These are phyloP conservation scores for Malassezia globosa DNA, from an alignment of 1,284 basidiomycete genomes.

Conservation along the genomic window DNA sequence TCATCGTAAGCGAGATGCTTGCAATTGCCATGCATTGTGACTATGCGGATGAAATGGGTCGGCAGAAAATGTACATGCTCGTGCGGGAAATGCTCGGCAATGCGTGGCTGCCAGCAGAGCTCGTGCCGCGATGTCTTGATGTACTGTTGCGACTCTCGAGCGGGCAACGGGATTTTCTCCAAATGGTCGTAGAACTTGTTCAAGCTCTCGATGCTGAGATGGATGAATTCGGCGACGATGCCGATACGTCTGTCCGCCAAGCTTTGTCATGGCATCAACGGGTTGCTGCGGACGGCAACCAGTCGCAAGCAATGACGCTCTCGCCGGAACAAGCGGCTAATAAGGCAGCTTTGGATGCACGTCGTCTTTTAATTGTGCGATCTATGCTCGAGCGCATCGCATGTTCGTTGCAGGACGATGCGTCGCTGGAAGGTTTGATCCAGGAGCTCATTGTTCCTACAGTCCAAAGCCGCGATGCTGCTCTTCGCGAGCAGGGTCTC, in stretches of 20 bases:
- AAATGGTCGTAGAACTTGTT: conserved; percentile 84
- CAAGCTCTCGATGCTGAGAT: conserved; percentile 50
- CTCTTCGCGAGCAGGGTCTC: conserved; percentile 73
- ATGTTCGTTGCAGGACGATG: conserved; percentile 74
- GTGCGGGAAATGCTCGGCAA: conserved; percentile 56
- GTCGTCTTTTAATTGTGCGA: conserved; percentile 58
- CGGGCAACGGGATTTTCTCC: conserved; percentile 78
- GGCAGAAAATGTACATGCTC: conserved; percentile 68
- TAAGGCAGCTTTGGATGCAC: conserved; percentile 28
- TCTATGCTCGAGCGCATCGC: conserved; percentile 71
- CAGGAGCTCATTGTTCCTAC: conserved; percentile 81
- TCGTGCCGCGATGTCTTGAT: conserved; percentile 74
- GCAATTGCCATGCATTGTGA: conserved; percentile 72
- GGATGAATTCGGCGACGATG: conserved; percentile 21
- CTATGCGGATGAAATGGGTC: conserved; percentile 86
- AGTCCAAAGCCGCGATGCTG: conserved; percentile 72
- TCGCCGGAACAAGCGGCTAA: conserved; percentile 15
- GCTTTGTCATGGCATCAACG: conserved; percentile 14
- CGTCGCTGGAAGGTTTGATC: conserved; percentile 77
- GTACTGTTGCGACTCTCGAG: conserved; percentile 72
- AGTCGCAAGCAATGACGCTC: no score
- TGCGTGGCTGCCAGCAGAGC: conserved; percentile 62
- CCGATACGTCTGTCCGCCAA: not conserved
- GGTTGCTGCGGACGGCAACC: not conserved
- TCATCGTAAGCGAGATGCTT: conserved; percentile 70